A percentile compares a stretch with the other conserved stretches of the same genome.
phyloP scores from a whole-genome alignment of 257 asterid species.

The Cinchona pubescens region DNA sequence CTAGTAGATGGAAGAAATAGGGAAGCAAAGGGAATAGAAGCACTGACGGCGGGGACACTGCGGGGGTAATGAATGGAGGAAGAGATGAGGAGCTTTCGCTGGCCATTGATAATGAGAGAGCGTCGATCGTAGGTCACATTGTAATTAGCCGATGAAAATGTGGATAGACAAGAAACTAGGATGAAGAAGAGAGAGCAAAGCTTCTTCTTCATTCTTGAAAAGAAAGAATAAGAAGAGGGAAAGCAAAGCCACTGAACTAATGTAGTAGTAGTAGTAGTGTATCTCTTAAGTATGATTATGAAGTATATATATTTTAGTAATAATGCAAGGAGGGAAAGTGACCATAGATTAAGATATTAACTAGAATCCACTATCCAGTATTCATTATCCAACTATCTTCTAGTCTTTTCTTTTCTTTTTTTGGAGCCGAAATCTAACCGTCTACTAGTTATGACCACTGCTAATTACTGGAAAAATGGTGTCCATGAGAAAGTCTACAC shows the following conservation, averaged over 20 bases:
- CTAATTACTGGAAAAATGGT: too few species aligned
- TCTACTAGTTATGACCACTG: too few species aligned
- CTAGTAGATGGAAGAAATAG: background rate
- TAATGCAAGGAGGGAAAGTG: background rate
- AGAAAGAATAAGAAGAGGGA: background rate
- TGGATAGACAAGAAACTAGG: background rate
- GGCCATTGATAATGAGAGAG: conserved; percentile 85
- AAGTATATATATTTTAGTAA: too few species aligned
- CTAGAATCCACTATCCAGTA: too few species aligned
- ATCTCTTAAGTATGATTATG: too few species aligned
- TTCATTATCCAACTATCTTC: too few species aligned
- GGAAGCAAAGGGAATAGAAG: background rate
- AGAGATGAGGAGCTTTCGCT: conserved; percentile 72
- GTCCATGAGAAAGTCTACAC: too few species aligned
- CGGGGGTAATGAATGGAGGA: conserved; percentile 94
- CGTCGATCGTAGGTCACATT: conserved; percentile 73
- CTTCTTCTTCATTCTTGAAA: background rate
- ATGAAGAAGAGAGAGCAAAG: conserved; percentile 6
- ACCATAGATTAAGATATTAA: too few species aligned
- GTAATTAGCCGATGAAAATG: conserved; percentile 27
- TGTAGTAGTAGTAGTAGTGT: background rate
- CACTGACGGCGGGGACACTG: conserved; percentile 80
- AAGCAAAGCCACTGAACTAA: background rate
- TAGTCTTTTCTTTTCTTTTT: too few species aligned
- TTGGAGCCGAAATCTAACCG: too few species aligned